phyloP scores from a whole-genome alignment of 192 early-diverging fungal species.

The Linnemannia exigua region DNA sequence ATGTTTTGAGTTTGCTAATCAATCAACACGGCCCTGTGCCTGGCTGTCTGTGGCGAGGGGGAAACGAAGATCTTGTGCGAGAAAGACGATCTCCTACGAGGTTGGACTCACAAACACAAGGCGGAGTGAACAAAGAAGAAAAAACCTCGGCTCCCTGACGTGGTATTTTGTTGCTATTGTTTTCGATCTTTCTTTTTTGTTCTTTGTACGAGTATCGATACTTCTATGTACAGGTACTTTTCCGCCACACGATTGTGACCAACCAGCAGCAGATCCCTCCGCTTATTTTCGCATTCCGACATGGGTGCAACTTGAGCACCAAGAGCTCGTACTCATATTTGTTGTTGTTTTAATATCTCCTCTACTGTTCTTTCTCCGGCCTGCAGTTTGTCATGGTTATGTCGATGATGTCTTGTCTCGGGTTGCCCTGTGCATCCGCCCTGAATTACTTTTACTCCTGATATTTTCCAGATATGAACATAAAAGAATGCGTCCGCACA shows the following conservation, averaged over 20 bases:
- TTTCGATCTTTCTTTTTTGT: background rate
- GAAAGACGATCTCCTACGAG: too few species aligned
- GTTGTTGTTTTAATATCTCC: background rate
- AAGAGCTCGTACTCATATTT: background rate
- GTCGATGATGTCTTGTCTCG: background rate
- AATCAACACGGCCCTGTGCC: background rate
- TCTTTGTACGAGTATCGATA: background rate
- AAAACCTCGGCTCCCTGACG: too few species aligned
- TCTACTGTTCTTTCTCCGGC: background rate
- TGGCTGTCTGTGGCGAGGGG: too few species aligned
- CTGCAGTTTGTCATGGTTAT: background rate
- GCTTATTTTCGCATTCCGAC: background rate
- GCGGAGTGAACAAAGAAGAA: too few species aligned
- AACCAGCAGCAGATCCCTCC: background rate
- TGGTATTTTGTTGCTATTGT: background rate
- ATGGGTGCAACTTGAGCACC: background rate
- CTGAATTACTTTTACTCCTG: background rate
- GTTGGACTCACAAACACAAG: too few species aligned
- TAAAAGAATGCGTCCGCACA: background rate
- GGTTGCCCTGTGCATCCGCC: conserved; percentile 5
- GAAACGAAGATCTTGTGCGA: too few species aligned
- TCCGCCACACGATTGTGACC: background rate
- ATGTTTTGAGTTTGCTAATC: too few species aligned
- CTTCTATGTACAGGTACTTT: background rate
- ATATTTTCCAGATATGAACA: background rate